phyloP scores from a whole-genome alignment of 139 green algal genomes.

The Desmodesmus armatus region DNA sequence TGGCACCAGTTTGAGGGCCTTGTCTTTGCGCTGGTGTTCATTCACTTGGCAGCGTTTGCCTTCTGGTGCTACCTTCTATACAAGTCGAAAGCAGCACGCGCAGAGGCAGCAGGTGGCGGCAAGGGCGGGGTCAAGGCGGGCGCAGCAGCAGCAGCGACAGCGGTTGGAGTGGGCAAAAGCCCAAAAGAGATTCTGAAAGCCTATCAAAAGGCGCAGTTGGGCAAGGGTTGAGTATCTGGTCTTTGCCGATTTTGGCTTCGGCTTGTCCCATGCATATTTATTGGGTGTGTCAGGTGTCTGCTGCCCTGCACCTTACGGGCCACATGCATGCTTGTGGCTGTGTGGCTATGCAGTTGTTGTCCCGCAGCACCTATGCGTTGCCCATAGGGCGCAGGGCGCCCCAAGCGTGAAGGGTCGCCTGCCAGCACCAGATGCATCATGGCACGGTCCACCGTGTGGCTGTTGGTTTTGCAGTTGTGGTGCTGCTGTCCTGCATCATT shows the following conservation, averaged over 20 bases:
- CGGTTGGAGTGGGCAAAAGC: constrained; percentile 7
- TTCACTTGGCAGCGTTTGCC: constrained; percentile 37
- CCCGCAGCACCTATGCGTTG: no score
- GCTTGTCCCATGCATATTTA: no score
- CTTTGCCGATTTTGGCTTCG: neutral
- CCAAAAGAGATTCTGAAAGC: constrained; percentile 28
- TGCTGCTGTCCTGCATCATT: no score
- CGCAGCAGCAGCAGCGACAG: constrained; percentile 4
- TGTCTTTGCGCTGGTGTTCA: constrained; percentile 19
- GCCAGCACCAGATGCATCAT: no score
- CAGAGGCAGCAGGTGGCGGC: neutral
- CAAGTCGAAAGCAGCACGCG: constrained; percentile 9
- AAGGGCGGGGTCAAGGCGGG: neutral
- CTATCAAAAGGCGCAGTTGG: constrained; percentile 31
- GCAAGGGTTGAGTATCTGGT: constrained; percentile 11
- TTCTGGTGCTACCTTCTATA: constrained; percentile 43
- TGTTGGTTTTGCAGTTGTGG: no score
- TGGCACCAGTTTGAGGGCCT: constrained; percentile 46
- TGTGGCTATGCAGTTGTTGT: no score
- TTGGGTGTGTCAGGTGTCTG: neutral
- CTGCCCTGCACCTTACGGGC: neutral
- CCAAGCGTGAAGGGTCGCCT: no score
- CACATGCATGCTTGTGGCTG: neutral
- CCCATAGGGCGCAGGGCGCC: no score
- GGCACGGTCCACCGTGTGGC: no score